Base-by-base conservation (phyloP, 331 rosid species). In the Stylosanthes scabra region DNA sequence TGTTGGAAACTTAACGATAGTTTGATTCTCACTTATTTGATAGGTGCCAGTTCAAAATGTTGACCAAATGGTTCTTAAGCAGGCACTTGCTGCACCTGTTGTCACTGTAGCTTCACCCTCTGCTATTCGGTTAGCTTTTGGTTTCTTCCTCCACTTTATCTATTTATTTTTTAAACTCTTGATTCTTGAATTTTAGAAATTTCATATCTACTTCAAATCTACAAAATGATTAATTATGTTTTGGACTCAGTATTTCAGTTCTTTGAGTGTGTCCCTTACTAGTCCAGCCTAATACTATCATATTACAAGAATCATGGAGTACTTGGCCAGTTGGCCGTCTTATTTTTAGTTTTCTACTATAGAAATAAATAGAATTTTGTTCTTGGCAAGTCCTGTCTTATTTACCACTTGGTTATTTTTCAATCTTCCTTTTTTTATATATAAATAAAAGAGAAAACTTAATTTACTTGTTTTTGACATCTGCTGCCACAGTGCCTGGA, bases 61-160 rank as follows among this genome's bases (percentile, higher is more conserved):
- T 15, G 92, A 90, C 69, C 86, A 77, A 73, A 66, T 66, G 68
- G 81, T 78, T 71, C 81, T 92, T 11, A 81, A 88, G 86, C 85
- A 84, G 81, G 99, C 99, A 55, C 91, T 86, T 61, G 82, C 84
- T 31, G 84, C 86, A 28, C 96, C 98, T 76, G 94, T 95, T 78
- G 75, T 95, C 84, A 84, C 99, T 9, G 98, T 82, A 70, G 99
- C 98, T 74, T 95, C 99, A 47, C 98, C 99, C 71, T 95, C 99
- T 31, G 88, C 99, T 20, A 78, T 95, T 81, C 81, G 83, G 99
- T 92, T 59, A 66, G 92, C 76, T 56, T 28, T 15, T 50, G 44
- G 41, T 80, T 78, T 47, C 64, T 16, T 47, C n/a, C n/a, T n/a
- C n/a, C n/a, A n/a, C n/a, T n/a, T n/a, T n/a, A n/a, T n/a, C n/a